phyloP scores from a whole-genome alignment of 2,329 filamentous ascomycete genomes.

The Calonectria ilicicola region DNA sequence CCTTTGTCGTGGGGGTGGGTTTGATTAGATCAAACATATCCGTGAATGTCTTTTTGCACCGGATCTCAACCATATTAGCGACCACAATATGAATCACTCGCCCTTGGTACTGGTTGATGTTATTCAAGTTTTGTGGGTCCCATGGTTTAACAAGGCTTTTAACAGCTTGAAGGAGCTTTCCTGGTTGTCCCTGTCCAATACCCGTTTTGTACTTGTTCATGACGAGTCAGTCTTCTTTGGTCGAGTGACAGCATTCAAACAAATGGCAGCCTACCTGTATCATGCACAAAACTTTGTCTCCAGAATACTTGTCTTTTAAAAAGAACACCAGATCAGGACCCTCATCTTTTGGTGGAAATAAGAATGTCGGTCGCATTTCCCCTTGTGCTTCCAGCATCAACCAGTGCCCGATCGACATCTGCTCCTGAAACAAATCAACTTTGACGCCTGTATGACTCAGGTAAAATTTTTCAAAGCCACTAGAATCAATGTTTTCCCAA shows the following conservation, averaged over 20 bases:
- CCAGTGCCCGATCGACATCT: not conserved
- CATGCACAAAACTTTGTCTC: not conserved
- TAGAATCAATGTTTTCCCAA: not conserved
- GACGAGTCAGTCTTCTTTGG: not conserved
- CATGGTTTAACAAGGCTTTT: not conserved
- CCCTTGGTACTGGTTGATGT: not conserved
- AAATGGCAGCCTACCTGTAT: not conserved
- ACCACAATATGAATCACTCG: not conserved
- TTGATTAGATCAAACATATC: not conserved
- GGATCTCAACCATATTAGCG: not conserved
- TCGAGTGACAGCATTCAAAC: fast-evolving
- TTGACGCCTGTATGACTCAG: not conserved
- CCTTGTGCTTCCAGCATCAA: not conserved
- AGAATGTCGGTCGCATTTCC: not conserved
- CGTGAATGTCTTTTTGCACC: not conserved
- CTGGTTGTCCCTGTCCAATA: not conserved
- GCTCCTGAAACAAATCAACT: not conserved
- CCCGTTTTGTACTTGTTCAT: not conserved
- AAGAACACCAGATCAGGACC: not conserved
- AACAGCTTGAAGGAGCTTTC: not conserved
- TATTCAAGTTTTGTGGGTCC: not conserved
- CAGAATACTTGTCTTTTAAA: not conserved
- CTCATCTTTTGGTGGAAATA: not conserved
- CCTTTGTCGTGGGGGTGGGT: too few species aligned
- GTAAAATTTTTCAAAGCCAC: not conserved